A percentile compares a stretch with the other conserved stretches of the same genome.
phyloP scores from a whole-genome alignment of 208 protist species.

The Wallacemonas collosoma region DNA sequence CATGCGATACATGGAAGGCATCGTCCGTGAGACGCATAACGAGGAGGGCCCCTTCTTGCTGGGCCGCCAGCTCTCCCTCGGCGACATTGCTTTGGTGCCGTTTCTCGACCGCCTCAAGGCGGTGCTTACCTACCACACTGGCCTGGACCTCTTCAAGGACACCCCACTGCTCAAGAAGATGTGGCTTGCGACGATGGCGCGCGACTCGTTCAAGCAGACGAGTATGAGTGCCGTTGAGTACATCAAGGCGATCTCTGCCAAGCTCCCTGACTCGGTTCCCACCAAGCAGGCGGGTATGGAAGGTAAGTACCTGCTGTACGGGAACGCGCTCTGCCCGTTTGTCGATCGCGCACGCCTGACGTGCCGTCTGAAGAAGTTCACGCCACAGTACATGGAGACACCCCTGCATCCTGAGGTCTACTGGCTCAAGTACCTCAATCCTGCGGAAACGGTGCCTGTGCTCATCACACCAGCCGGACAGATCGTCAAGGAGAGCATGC shows the following conservation, averaged over 20 bases:
- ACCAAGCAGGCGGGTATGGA: slow-evolving; percentile 10
- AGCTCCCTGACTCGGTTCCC: neutral
- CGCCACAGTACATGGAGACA: slow-evolving; percentile 12
- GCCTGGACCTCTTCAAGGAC: slow-evolving; percentile 10
- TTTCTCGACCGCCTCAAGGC: slow-evolving; percentile 30
- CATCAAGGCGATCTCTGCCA: slow-evolving; percentile 4
- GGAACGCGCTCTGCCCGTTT: slow-evolving; percentile 19
- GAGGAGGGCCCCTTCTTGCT: slow-evolving; percentile 35
- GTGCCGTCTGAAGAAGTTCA: slow-evolving; percentile 9
- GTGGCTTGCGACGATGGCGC: slow-evolving; percentile 8
- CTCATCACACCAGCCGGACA: slow-evolving; percentile 4
- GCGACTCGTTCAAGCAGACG: slow-evolving; percentile 10
- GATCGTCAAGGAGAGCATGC: slow-evolving; percentile 19
- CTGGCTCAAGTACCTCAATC: slow-evolving; percentile 19
- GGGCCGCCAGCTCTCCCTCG: slow-evolving; percentile 27
- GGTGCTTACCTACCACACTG: slow-evolving; percentile 4
- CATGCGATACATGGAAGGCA: slow-evolving; percentile 11
- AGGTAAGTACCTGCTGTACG: slow-evolving; percentile 19
- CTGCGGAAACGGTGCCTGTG: slow-evolving; percentile 14
- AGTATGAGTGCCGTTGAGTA: neutral
- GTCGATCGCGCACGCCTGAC: slow-evolving; percentile 13
- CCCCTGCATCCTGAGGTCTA: slow-evolving; percentile 8
- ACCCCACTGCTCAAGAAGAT: slow-evolving; percentile 9
- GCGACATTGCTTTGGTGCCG: slow-evolving; percentile 33
- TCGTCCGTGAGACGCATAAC: slow-evolving; percentile 10